Base-by-base conservation (phyloP, 179 eudicot species). In the Carnegiea gigantea region DNA sequence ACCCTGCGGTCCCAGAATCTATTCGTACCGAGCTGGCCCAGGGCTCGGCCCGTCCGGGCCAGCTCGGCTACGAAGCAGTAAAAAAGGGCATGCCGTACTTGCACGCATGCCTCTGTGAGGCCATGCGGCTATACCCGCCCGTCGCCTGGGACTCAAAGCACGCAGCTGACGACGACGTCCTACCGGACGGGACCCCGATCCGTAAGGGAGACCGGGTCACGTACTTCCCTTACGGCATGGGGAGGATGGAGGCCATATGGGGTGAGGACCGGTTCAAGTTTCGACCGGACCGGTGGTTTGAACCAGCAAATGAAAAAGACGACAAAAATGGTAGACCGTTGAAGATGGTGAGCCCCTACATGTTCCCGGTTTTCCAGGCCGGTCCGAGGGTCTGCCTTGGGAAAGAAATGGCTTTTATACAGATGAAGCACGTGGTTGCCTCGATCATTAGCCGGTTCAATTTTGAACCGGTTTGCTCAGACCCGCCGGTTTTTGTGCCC, bases 111-210 rank as follows among this genome's bases (percentile, higher is more conserved):
- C 43, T 93, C 20, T 89, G 87, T 21, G 98, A 93, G 85, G 70
- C 92, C 6, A 92, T 93, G 96, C 83, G 98, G 81, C 87, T 93
- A 2, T 93, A 88, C 54, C 98, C 98, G 23, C 98, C 98, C 9
- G 96, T 93, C 46, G 89, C 88, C n/a, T 93, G 98, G 98, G 98
- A 93, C 88, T 93, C 98, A 1, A 93, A 93, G 70, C 98, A 93
- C 70, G 94, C 96, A 3, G 81, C 67, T 2, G 57, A 11, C 1
- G 82, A 89, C 60, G 98, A 93, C 77, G 81, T 85, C 9, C 84
- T 93, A 57, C 98, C 98, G 4, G 98, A 93, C 43, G 98, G 98
- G 53, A 92, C 96, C 0, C 49, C 17, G 68, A 90, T 92, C 8
- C 67, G 71, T 21, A 76, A 84, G 67, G 98, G 98, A 7, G 89